phyloP scores from a whole-genome alignment of 305 asterid species.

The Solanum hybrid region DNA sequence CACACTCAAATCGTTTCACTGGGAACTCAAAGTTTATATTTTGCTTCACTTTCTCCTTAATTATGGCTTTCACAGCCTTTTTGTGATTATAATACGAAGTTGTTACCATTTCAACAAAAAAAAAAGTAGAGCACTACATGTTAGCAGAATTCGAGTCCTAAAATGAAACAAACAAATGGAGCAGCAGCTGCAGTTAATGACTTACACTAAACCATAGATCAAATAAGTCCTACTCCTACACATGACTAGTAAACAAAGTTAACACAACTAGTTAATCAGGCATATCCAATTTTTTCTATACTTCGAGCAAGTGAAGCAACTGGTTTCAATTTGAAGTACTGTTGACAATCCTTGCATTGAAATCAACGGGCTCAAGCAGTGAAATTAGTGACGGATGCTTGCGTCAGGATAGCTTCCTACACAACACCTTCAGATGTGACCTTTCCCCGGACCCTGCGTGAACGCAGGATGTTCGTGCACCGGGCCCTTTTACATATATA shows the following conservation, averaged over 20 bases:
- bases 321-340: background rate
- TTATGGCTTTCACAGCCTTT: background rate
- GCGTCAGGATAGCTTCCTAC: background rate
- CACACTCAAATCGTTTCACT: background rate
- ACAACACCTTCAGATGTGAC: background rate
- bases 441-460: background rate
- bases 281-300: background rate
- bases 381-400: background rate
- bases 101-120: background rate
- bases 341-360: background rate
- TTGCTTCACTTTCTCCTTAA: background rate
- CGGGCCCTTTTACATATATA: background rate
- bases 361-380: background rate
- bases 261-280: background rate
- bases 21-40: background rate
- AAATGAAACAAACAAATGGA: background rate
- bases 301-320: background rate
- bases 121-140: background rate
- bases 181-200: background rate
- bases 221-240: background rate
- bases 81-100: background rate
- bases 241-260: background rate
- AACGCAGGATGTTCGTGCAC: background rate
- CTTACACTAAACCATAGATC: background rate
- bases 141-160: background rate